Percentiles rank a stretch among this genome's conserved stretches.
phyloP scores from a whole-genome alignment of 805 yeast genomes.

The Candida odintsovae region DNA sequence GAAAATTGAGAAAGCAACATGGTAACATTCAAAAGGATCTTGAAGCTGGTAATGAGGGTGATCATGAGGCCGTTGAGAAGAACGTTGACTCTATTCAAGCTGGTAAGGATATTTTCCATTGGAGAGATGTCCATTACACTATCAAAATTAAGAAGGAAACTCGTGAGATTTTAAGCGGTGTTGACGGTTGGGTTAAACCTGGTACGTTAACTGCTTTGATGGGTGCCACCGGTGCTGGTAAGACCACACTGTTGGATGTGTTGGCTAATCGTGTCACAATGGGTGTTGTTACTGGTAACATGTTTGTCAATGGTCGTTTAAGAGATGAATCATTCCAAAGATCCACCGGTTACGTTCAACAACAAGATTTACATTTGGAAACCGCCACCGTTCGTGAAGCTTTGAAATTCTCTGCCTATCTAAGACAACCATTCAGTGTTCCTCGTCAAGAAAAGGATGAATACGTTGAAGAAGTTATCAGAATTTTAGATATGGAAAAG shows the following conservation, averaged over 20 bases:
- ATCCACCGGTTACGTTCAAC: slow-evolving; percentile 59
- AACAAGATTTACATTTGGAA: slow-evolving; percentile 65
- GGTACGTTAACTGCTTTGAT: slow-evolving; percentile 75
- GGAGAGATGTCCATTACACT: slow-evolving; percentile 72
- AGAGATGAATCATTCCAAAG: slow-evolving; percentile 58
- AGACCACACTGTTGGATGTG: slow-evolving; percentile 67
- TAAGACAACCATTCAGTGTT: slow-evolving; percentile 56
- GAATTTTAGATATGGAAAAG: slow-evolving; percentile 54
- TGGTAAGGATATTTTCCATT: slow-evolving; percentile 59
- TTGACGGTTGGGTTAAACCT: slow-evolving; percentile 81
- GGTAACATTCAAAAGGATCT: slow-evolving; percentile 23
- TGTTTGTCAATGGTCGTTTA: slow-evolving; percentile 58
- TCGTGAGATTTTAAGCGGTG: slow-evolving; percentile 54
- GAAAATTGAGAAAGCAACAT: slow-evolving; percentile 38
- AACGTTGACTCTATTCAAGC: slow-evolving; percentile 26
- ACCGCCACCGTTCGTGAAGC: slow-evolving; percentile 73
- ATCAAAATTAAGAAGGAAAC: slow-evolving; percentile 56
- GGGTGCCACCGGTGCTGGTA: slow-evolving; percentile 83
- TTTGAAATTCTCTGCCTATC: slow-evolving; percentile 57
- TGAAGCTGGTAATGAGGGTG: slow-evolving; percentile 25
- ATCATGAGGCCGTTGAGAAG: slow-evolving; percentile 14
- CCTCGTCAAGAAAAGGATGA: slow-evolving; percentile 51
- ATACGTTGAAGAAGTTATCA: slow-evolving; percentile 62
- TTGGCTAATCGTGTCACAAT: slow-evolving; percentile 64
- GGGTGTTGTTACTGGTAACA: slow-evolving; percentile 67